Conservation (phyloP, 306 rosid species). For the Castanea sativa region DNA sequence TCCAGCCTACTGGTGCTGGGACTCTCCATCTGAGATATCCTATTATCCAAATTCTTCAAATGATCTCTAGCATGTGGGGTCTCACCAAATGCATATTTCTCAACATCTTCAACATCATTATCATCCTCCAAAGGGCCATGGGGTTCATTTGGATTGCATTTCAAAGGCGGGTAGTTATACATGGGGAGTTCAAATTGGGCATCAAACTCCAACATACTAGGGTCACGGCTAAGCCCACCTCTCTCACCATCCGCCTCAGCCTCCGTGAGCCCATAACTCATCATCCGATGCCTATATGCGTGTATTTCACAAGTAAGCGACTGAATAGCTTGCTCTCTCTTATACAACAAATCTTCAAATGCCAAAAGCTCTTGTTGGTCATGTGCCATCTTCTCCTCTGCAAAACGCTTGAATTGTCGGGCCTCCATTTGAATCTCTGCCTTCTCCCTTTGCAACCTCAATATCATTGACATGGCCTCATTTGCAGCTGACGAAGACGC, state of each 20-base stretch:
- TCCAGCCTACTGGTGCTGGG: conserved; percentile 62
- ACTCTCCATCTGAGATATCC: conserved; percentile 80
- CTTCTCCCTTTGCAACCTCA: conserved; percentile 98
- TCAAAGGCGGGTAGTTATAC: conserved; percentile 82
- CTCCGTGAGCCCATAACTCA: conserved; percentile 84
- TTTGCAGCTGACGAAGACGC: conserved; percentile 90
- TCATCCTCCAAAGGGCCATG: conserved; percentile 48
- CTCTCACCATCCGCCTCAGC: conserved; percentile 61
- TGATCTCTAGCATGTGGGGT: conserved; percentile 60
- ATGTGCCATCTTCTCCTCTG: conserved; percentile 89
- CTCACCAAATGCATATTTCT: conserved; percentile 89
- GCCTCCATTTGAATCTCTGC: conserved; percentile 98
- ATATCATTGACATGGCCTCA: conserved; percentile 99
- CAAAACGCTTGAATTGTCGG: conserved; percentile 86
- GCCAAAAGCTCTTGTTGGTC: conserved; percentile 76
- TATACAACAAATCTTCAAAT: conserved; percentile 81
- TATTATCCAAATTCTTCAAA: conserved; percentile 67
- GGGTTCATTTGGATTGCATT: conserved; percentile 56
- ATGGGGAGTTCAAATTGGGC: conserved; percentile 54
- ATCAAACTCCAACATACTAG: conserved; percentile 37
- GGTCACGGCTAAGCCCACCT: conserved; percentile 18
- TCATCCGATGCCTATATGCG: conserved; percentile 88
- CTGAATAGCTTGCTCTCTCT: conserved; percentile 84
- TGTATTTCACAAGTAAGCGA: conserved; percentile 92
- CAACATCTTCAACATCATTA: conserved; percentile 62